Conservation (phyloP, 1,284 basidiomycete species). For the Polyporus tsugae region DNA sequence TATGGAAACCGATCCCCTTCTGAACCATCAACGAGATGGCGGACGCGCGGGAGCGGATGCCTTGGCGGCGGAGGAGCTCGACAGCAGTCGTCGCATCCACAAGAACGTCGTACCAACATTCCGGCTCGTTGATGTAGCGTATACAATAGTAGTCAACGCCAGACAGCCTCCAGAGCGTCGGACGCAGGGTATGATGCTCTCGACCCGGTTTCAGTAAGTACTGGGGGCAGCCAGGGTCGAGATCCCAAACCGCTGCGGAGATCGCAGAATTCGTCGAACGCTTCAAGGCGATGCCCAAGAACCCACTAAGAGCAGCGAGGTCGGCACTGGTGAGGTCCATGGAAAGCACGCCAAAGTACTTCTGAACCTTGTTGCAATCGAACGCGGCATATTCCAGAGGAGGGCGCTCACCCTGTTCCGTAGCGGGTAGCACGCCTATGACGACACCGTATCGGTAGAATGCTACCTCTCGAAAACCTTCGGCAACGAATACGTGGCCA, state of each 20-base stretch:
- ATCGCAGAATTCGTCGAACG: not conserved
- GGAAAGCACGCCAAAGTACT: conserved; percentile 13
- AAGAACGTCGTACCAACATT: conserved; percentile 13
- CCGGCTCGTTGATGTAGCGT: not conserved
- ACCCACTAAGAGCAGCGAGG: conserved; percentile 5
- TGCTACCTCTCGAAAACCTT: conserved; percentile 7
- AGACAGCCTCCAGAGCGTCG: conserved; percentile 5
- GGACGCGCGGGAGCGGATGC: not conserved
- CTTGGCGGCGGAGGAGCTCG: conserved; percentile 11
- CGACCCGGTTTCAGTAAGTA: not conserved
- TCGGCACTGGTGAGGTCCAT: not conserved
- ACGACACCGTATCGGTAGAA: conserved; percentile 9
- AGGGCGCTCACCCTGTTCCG: not conserved
- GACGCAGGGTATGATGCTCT: not conserved
- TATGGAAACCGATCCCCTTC: conserved; percentile 15
- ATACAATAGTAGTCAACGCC: conserved; percentile 6
- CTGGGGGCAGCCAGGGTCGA: not conserved
- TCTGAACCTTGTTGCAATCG: not conserved
- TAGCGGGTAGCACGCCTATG: not conserved
- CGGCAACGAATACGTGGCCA: not conserved
- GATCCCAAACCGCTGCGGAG: conserved; percentile 8
- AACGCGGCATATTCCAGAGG: not conserved
- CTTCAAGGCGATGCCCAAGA: conserved; percentile 7
- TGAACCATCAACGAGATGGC: conserved; percentile 2
- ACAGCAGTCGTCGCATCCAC: conserved; percentile 13